These are phyloP conservation scores for Termitomyces sp. DNA, from an alignment of 768 basidiomycete genomes.

Conservation along the genomic window DNA sequence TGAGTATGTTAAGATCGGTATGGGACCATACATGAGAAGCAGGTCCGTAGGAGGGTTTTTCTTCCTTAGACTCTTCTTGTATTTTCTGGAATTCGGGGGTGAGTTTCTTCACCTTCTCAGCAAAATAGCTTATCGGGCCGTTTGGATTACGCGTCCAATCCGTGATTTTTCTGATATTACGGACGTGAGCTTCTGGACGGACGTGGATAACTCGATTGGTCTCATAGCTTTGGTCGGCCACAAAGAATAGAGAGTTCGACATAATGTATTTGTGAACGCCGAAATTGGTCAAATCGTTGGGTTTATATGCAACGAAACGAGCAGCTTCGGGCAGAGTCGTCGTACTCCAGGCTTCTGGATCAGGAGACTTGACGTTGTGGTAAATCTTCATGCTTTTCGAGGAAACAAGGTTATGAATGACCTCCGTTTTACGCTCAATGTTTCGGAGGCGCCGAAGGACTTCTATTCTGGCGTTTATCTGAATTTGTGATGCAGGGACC, in stretches of 20 bases:
- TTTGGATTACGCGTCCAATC: constrained; percentile 38
- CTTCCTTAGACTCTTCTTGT: constrained; percentile 22
- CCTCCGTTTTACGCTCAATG: constrained; percentile 44
- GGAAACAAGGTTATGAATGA: constrained; percentile 23
- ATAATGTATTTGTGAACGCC: constrained; percentile 67
- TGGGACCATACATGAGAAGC: constrained; percentile 37
- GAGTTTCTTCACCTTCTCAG: constrained; percentile 39
- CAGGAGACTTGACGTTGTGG: constrained; percentile 33
- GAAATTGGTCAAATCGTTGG: constrained; percentile 30
- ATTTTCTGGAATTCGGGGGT: constrained; percentile 28
- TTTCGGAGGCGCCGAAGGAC: constrained; percentile 55
- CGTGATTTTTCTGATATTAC: constrained; percentile 41
- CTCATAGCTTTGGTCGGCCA: constrained; percentile 44
- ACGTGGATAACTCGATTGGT: constrained; percentile 50
- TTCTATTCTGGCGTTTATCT: constrained; percentile 58
- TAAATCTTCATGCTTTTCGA: constrained; percentile 35
- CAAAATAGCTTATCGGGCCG: constrained; percentile 42
- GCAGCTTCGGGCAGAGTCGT: constrained; percentile 54
- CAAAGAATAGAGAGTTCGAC: constrained; percentile 43
- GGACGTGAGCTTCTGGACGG: constrained; percentile 53
- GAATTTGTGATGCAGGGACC: constrained; percentile 21
- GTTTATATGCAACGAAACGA: constrained; percentile 29
- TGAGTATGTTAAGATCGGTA: constrained; percentile 52
- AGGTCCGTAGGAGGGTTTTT: constrained; percentile 21
- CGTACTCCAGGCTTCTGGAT: constrained; percentile 47